Evolutionary conservation across 116 monocot species (phyloP).

Genomic region (Dioscorea cayenensis): DNA sequence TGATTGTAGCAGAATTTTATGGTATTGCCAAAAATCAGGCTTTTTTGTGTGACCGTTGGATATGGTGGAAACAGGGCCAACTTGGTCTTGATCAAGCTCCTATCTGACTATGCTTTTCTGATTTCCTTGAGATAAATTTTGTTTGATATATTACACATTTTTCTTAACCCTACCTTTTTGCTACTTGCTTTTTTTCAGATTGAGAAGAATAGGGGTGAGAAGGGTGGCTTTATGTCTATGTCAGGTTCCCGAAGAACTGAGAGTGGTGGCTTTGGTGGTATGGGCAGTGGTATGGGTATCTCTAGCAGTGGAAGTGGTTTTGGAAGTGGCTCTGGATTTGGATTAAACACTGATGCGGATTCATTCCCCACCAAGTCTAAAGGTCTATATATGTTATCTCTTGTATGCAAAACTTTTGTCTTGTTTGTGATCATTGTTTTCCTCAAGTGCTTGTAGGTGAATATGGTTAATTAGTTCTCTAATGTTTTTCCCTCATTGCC

Average conservation of each 20-base stretch:
- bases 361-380: slow-evolving; percentile 64
- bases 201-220: slow-evolving; percentile 75
- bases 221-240: slow-evolving; percentile 64
- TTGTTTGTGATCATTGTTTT: not conserved
- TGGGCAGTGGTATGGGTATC: slow-evolving; percentile 73
- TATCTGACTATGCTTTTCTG: too few relatives aligned
- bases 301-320: slow-evolving; percentile 77
- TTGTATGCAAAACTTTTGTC: not conserved
- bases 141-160: slow-evolving; percentile 1
- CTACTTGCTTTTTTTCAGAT: slow-evolving; percentile 43
- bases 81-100: too few relatives aligned
- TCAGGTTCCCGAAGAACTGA: slow-evolving; percentile 61
- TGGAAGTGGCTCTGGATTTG: slow-evolving; percentile 88
- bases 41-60: too few relatives aligned
- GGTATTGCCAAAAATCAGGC: too few relatives aligned
- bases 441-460: not conserved
- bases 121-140: not conserved
- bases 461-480: not conserved
- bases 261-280: slow-evolving; percentile 54
- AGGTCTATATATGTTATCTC: slow-evolving; percentile 33
- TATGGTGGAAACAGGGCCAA: too few relatives aligned
- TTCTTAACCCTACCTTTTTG: not conserved
- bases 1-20: too few relatives aligned
- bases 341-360: slow-evolving; percentile 53
- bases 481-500: too few relatives aligned